Percentiles rank a stretch among this genome's conserved stretches.
Conservation (phyloP, 345 rosid species). For the Aquilaria sinensis region DNA sequence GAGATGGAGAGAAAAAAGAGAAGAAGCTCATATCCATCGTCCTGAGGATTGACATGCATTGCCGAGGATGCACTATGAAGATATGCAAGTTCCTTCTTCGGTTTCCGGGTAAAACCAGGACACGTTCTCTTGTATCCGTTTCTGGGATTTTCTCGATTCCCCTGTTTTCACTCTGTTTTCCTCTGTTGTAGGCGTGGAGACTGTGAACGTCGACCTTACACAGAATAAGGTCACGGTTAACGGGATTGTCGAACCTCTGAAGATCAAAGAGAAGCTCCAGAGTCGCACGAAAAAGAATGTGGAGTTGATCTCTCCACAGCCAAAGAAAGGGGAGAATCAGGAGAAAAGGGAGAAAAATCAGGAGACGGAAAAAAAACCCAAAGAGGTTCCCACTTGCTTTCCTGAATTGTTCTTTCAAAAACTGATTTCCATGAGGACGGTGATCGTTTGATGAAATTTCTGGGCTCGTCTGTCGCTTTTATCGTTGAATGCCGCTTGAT, state of each 20-base stretch:
- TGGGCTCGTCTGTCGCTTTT: neutral
- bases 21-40: conserved; percentile 32
- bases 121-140: neutral
- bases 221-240: conserved; percentile 51
- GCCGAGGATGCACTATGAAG: conserved; percentile 70
- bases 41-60: conserved; percentile 72
- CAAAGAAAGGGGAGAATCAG: conserved; percentile 42
- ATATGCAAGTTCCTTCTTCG: conserved; percentile 37
- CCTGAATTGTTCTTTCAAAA: neutral
- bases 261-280: conserved; percentile 38
- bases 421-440: neutral
- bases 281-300: conserved; percentile 52
- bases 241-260: conserved; percentile 62
- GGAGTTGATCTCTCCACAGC: conserved; percentile 70
- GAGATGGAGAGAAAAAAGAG: conserved; percentile 19
- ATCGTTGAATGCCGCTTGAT: neutral
- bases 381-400: conserved; percentile 29
- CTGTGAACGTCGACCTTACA: conserved; percentile 42
- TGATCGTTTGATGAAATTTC: conserved; percentile 2
- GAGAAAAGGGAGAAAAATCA: conserved; percentile 21
- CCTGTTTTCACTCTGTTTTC: conserved; percentile 6
- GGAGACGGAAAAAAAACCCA: conserved; percentile 30
- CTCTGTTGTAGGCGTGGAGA: conserved; percentile 29
- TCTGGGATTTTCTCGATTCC: neutral
- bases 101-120: conserved; percentile 39